These are phyloP conservation scores for Chenopodium formosanum DNA, from an alignment of 148 eudicot genomes.

Conservation along the genomic window DNA sequence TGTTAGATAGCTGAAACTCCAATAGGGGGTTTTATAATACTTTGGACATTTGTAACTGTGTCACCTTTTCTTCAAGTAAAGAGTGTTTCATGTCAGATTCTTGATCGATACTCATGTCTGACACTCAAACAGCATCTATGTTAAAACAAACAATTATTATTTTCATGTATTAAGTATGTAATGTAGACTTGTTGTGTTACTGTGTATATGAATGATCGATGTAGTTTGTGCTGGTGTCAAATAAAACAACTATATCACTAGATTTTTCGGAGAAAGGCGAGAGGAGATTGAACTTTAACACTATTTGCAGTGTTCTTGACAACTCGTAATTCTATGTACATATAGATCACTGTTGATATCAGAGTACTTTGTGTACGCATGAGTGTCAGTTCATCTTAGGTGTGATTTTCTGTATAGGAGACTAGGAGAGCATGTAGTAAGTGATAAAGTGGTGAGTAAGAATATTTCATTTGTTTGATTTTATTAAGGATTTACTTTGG, in stretches of 20 bases:
- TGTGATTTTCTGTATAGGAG: neutral
- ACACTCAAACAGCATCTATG: neutral
- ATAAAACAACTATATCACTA: neutral
- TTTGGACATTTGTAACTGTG: neutral
- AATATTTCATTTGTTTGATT: neutral
- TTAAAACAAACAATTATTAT: too few species aligned
- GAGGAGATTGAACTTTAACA: neutral
- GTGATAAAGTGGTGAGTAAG: neutral
- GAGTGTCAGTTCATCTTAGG: neutral
- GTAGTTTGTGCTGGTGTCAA: neutral
- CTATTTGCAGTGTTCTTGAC: neutral
- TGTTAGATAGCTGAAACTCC: neutral
- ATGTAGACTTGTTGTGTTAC: neutral
- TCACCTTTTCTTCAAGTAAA: neutral
- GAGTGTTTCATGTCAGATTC: neutral
- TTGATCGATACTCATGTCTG: neutral
- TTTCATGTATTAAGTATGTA: neutral
- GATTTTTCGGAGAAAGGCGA: neutral
- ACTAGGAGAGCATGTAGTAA: neutral
- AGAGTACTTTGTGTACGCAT: neutral
- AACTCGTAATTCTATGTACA: neutral
- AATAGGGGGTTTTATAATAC: neutral
- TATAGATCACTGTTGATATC: neutral
- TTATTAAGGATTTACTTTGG: neutral
- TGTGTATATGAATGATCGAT: neutral